These are phyloP conservation scores for Earliella scabrosa DNA, from an alignment of 1,284 basidiomycete genomes.

Conservation along the genomic window DNA sequence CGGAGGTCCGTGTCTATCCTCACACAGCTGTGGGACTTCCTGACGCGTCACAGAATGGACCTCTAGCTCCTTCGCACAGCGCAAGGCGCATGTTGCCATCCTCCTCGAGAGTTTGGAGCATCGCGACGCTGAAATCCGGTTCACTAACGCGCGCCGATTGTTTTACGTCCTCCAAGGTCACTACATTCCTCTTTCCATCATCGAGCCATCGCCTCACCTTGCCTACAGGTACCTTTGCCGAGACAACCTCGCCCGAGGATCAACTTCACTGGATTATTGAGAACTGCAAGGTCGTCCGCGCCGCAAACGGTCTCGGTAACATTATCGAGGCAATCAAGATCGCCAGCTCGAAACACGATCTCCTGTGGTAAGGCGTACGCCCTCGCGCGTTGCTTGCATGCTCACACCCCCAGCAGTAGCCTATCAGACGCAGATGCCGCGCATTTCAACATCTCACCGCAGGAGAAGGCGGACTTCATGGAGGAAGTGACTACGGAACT, in stretches of 20 bases:
- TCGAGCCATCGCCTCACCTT: not conserved
- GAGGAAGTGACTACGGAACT: slow-evolving; percentile 92
- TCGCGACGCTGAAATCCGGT: slow-evolving; percentile 81
- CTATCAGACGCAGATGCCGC: slow-evolving; percentile 73
- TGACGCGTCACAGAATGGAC: slow-evolving; percentile 70
- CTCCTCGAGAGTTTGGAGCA: slow-evolving; percentile 88
- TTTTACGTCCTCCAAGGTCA: slow-evolving; percentile 92
- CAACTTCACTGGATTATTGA: slow-evolving; percentile 97
- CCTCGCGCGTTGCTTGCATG: not conserved
- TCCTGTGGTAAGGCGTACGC: slow-evolving; percentile 62
- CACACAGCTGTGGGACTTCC: slow-evolving; percentile 18
- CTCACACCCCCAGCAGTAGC: slow-evolving; percentile 47
- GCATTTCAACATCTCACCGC: slow-evolving; percentile 68
- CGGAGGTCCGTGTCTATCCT: slow-evolving; percentile 55
- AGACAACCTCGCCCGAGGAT: slow-evolving; percentile 89
- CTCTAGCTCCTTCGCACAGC: slow-evolving; percentile 59
- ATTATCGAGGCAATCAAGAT: slow-evolving; percentile 92
- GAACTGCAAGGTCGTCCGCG: slow-evolving; percentile 88
- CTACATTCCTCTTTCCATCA: slow-evolving; percentile 16
- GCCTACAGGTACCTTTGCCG: slow-evolving; percentile 83
- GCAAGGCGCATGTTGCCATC: slow-evolving; percentile 76
- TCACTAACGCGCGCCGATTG: slow-evolving; percentile 85
- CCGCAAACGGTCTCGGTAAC: slow-evolving; percentile 83
- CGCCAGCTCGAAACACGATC: slow-evolving; percentile 87
- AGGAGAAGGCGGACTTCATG: slow-evolving; percentile 77